A percentile compares a stretch with the other conserved stretches of the same genome.
Evolutionary conservation across 148 eudicot species (phyloP).

Genomic region (Pharnaceum exiguum): DNA sequence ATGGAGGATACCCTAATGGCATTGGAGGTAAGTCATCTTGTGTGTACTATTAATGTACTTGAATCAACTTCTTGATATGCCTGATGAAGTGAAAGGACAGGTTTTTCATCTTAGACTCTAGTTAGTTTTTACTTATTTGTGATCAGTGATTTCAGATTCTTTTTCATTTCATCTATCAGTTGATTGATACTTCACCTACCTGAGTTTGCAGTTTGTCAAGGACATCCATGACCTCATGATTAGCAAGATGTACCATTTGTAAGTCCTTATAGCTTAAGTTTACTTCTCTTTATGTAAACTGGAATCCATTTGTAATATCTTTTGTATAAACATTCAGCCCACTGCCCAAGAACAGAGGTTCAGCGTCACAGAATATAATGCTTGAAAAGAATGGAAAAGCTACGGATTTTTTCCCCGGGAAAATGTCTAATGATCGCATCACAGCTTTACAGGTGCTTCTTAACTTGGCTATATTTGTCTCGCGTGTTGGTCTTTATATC

Average conservation of each 20-base stretch:
- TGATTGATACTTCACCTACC: background rate
- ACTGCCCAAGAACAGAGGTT: conserved; percentile 36
- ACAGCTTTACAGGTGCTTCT: conserved; percentile 64
- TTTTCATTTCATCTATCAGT: background rate
- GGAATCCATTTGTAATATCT: conserved; percentile 8
- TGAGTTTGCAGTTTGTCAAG: conserved; percentile 70
- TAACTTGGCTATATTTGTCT: background rate
- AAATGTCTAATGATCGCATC: conserved; percentile 74
- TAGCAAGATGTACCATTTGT: conserved; percentile 65
- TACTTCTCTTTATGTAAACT: conserved; percentile 1
- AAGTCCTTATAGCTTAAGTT: conserved; percentile 32
- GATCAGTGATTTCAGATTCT: background rate
- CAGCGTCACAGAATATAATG: conserved; percentile 40
- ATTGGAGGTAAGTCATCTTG: conserved; percentile 49
- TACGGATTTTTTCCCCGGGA: conserved; percentile 61
- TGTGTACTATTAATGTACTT: background rate
- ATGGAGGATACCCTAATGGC: conserved; percentile 94
- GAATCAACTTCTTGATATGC: background rate
- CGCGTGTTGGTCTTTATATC: background rate
- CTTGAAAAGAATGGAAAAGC: conserved; percentile 91
- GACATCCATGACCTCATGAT: conserved; percentile 81
- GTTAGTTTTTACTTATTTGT: background rate
- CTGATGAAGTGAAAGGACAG: background rate
- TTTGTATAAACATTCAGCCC: conserved; percentile 23
- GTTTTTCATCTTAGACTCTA: too few relatives aligned